Evolutionary conservation across 2,329 filamentous ascomycete species (phyloP), one percentile per base, ranked within the genome.

Genomic region (Paracoccidioides lutzii): DNA sequence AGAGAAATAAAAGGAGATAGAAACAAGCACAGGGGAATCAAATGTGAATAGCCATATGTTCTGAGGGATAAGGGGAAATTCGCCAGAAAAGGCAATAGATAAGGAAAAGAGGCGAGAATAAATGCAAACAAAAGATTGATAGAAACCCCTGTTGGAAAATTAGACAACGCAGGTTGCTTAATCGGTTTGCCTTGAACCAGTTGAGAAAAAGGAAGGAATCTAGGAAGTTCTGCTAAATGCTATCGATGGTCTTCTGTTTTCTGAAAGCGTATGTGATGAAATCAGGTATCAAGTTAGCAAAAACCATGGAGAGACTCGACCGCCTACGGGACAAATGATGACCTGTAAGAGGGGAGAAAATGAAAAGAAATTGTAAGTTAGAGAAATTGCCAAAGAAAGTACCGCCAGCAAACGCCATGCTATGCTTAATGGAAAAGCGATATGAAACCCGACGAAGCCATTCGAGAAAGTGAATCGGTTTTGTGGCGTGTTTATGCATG

Each of bases 391-490:
- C 12, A 48, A 44, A 33, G 15, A 51, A 32, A 38, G 38, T 52
- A 55, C 30, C 35, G 33, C 37, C 44, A 43, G 37, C 45, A 49
- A 46, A 46, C 54, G 42, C 54, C 46, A 45, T 33, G 54, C 38
- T 52, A 56, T 53, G 54, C 48, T 38, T 22, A 55, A 28, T 22
- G 45, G n/a, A 52, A 52, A n/a, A 8, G 32, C 22, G 7, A 49
- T 37, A 49, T 49, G 3, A 49, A 37, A 49, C 14, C 9, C 30
- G 50, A 43, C 3, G n/a, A 33, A 52, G 32, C 37, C 50, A 7
- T n/a, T 28, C n/a, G 14, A 42, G 6, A 6, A 33, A 32, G 4
- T 22, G 22, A 22, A 22, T 22, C 2, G 22, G 22, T 22, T 22
- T 22, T 22, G 22, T 1, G 22, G 22, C 22, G 22, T 22, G 22